Evolutionary conservation across 2,329 filamentous ascomycete species (phyloP).

Genomic region (Clonostachys rhizophaga): DNA sequence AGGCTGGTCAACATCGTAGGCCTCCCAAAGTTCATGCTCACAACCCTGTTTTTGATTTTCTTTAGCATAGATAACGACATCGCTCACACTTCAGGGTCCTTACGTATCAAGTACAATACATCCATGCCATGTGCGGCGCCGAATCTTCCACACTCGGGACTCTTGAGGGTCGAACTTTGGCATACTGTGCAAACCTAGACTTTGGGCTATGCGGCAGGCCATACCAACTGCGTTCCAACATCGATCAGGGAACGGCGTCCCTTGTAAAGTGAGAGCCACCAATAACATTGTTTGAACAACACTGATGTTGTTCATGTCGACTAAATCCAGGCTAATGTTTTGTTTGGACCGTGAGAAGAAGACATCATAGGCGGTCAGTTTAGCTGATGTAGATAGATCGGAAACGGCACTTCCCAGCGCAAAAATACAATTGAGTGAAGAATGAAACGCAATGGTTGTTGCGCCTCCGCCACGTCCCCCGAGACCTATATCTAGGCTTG

Average conservation of each 20-base stretch:
- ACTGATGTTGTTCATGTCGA: constrained; percentile 26
- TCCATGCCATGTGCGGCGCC: constrained; percentile 28
- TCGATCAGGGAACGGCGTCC: constrained; percentile 28
- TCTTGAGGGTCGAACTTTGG: constrained; percentile 10
- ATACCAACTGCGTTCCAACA: constrained; percentile 37
- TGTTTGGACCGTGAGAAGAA: constrained; percentile 26
- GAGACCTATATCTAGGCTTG: not conserved
- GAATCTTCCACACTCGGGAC: constrained; percentile 26
- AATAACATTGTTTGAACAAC: constrained; percentile 34
- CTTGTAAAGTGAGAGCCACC: constrained; percentile 29
- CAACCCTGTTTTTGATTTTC: constrained; percentile 12
- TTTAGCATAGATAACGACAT: not conserved
- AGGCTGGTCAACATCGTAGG: no score
- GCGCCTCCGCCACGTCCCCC: not conserved
- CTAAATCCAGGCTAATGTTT: constrained; percentile 19
- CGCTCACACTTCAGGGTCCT: constrained; percentile 3
- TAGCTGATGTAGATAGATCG: constrained; percentile 14
- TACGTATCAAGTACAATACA: constrained; percentile 30
- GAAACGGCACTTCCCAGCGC: constrained; percentile 32
- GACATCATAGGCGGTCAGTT: constrained; percentile 9
- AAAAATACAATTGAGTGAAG: constrained; percentile 34
- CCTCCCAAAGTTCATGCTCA: constrained; percentile 21
- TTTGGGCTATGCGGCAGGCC: constrained; percentile 32
- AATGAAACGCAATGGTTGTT: not conserved
- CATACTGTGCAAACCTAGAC: constrained; percentile 28